Conservation (phyloP, 225 moss, liverwort and hornwort species). For the Physcomitrellopsis africana region DNA sequence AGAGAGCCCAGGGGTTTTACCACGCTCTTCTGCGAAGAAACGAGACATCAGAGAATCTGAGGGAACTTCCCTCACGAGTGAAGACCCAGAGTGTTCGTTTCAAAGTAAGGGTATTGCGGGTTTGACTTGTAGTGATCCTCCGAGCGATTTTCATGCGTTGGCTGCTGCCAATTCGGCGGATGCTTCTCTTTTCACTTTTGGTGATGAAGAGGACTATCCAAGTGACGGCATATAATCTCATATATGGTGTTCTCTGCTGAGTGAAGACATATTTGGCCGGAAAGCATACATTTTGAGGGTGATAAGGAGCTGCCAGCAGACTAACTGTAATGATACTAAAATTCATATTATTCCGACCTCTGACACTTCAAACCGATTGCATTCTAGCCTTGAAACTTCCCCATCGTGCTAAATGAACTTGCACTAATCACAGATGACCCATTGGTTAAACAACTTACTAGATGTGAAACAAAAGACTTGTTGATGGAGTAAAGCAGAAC, state of each 20-base stretch:
- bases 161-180: constrained; percentile 91
- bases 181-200: constrained; percentile 87
- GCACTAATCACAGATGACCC: no score
- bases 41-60: constrained; percentile 20
- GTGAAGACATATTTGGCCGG: constrained; percentile 6
- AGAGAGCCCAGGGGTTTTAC: constrained; percentile 7
- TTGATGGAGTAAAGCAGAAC: no score
- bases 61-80: constrained; percentile 12
- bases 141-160: constrained; percentile 85
- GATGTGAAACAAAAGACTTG: no score
- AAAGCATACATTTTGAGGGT: not conserved
- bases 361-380: not conserved
- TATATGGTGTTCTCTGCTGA: not conserved
- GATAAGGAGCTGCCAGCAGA: not conserved
- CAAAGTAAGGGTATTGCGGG: constrained; percentile 37
- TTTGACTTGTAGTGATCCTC: constrained; percentile 17
- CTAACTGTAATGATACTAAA: constrained; percentile 5
- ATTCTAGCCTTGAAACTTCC: not conserved
- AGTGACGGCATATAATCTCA: constrained; percentile 50
- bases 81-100: constrained; percentile 14
- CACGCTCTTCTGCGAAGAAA: constrained; percentile 12
- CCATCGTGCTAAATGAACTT: no score
- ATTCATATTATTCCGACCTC: not conserved
- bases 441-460: no score
- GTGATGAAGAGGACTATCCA: constrained; percentile 85